phyloP scores from a whole-genome alignment of 306 rosid genomes.

The Quercus bicolor region DNA sequence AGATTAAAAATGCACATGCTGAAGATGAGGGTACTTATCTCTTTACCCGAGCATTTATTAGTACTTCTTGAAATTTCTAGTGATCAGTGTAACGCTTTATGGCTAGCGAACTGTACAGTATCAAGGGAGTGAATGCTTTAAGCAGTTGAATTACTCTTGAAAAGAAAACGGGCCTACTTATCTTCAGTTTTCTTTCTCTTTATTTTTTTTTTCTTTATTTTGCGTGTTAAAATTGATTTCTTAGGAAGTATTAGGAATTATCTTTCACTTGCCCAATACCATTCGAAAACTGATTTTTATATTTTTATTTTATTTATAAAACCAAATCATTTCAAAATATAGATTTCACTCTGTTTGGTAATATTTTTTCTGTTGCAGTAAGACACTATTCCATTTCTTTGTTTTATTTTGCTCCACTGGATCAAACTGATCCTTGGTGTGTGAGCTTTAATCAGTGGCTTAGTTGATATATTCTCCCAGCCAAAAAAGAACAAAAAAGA shows the following conservation, averaged over 20 bases:
- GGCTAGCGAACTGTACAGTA: background rate
- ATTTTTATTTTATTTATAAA: background rate
- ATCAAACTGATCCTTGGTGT: background rate
- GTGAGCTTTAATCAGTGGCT: background rate
- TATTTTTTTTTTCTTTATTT: background rate
- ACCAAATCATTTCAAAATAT: background rate
- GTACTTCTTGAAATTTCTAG: background rate
- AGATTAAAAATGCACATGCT: constrained; percentile 84
- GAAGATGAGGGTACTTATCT: constrained; percentile 75
- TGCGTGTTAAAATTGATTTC: background rate
- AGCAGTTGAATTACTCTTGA: background rate
- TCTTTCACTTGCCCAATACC: background rate
- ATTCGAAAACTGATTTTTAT: background rate
- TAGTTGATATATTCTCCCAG: background rate
- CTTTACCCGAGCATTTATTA: background rate
- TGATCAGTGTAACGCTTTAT: background rate
- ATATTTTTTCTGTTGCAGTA: background rate
- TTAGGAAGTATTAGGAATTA: background rate
- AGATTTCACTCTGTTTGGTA: background rate
- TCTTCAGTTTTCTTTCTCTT: background rate
- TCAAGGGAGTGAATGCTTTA: background rate
- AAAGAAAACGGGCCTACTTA: background rate
- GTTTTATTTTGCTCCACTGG: too few species aligned
- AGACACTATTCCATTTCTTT: background rate
- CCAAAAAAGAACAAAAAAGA: background rate